A percentile compares a stretch with the other conserved stretches of the same genome.
These are phyloP conservation scores for Puccinia hordei DNA, from an alignment of 1,284 basidiomycete species.

Conservation along the genomic window DNA sequence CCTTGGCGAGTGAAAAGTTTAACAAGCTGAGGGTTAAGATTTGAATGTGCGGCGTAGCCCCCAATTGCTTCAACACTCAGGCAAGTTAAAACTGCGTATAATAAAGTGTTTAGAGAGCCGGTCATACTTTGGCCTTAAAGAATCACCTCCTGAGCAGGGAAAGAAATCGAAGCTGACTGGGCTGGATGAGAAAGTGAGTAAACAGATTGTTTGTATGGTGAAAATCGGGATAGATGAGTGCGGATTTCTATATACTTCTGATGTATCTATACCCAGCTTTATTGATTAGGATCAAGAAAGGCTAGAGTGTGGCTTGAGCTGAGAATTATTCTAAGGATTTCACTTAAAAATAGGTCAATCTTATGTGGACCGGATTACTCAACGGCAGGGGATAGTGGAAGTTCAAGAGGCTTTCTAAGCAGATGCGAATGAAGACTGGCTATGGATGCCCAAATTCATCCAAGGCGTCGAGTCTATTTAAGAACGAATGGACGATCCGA, in stretches of 20 bases:
- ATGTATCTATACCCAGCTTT: too few species aligned
- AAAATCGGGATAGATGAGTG: background rate
- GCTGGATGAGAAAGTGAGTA: background rate
- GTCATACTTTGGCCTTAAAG: background rate
- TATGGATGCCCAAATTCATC: background rate
- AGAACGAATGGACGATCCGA: background rate
- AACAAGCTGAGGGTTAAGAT: background rate
- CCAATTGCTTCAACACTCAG: background rate
- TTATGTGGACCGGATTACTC: background rate
- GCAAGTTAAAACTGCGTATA: background rate
- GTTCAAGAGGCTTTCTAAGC: background rate
- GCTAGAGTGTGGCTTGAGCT: background rate
- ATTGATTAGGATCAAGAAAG: background rate
- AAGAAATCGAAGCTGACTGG: background rate
- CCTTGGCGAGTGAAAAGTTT: conserved; percentile 31
- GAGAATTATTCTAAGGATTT: background rate
- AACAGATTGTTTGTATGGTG: too few species aligned
- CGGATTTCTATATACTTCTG: too few species aligned
- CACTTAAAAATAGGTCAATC: background rate
- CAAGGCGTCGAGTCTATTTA: background rate
- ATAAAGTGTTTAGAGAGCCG: background rate
- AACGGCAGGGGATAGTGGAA: background rate
- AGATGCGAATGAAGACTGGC: background rate
- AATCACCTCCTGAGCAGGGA: too few species aligned
- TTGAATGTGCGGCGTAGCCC: background rate